phyloP scores from a whole-genome alignment of 768 basidiomycete genomes.

The Leccinellum luteum region DNA sequence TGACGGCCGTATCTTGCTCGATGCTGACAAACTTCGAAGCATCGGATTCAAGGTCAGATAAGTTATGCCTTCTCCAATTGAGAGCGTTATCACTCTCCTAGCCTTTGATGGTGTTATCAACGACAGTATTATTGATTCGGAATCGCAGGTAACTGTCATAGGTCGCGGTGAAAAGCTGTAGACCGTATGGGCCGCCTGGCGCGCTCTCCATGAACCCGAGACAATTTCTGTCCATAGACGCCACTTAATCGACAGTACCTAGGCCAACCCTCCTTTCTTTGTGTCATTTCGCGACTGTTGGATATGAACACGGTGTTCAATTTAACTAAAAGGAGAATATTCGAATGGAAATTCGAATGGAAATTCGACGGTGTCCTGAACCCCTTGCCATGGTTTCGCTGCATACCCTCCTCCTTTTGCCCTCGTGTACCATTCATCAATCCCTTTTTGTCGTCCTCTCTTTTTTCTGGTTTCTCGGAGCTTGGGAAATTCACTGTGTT shows the following conservation, averaged over 20 bases:
- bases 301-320: constrained; percentile 1
- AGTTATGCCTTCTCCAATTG: background rate
- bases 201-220: background rate
- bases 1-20: constrained; percentile 87
- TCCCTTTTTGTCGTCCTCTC: background rate
- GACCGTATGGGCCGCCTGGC: background rate
- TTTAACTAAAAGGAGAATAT: constrained; percentile 13
- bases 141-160: constrained; percentile 52
- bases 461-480: background rate
- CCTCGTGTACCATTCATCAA: background rate
- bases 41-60: constrained; percentile 83
- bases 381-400: background rate
- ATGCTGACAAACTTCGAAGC: constrained; percentile 69
- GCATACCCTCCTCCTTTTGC: background rate
- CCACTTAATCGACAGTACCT: constrained; percentile 12
- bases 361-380: background rate
- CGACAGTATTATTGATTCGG: constrained; percentile 2
- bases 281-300: background rate
- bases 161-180: constrained; percentile 51
- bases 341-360: background rate
- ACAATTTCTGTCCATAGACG: background rate
- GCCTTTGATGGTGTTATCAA: constrained; percentile 9
- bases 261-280: background rate
- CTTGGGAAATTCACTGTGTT: background rate
- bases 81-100: background rate